A percentile compares a stretch with the other conserved stretches of the same genome.
Conservation (phyloP, 495 filamentous ascomycete species). For the Aspergillus taichungensis region DNA sequence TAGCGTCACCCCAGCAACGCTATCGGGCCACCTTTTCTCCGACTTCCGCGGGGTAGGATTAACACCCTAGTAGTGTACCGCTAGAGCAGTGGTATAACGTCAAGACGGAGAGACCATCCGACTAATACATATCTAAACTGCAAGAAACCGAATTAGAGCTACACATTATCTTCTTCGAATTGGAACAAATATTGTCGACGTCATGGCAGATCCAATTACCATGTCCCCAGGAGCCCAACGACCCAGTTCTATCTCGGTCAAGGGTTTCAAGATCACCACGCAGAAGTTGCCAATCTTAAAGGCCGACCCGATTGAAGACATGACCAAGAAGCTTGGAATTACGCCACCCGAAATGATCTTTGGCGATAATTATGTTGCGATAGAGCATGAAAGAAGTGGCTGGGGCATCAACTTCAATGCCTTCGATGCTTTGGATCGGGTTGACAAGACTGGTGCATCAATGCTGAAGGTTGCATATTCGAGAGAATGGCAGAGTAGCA, state of each 20-base stretch:
- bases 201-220: slow-evolving; percentile 9
- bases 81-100: background rate
- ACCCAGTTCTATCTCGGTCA: slow-evolving; percentile 37
- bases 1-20: slow-evolving; percentile 32
- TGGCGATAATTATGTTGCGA: slow-evolving; percentile 75
- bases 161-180: background rate
- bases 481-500: slow-evolving; percentile 75
- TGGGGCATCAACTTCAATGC: slow-evolving; percentile 79
- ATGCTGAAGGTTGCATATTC: slow-evolving; percentile 95
- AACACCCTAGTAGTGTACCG: slow-evolving; percentile 1
- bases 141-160: background rate
- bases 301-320: slow-evolving; percentile 77
- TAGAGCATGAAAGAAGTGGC: slow-evolving; percentile 57
- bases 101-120: background rate
- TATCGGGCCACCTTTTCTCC: slow-evolving; percentile 32
- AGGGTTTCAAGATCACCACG: slow-evolving; percentile 61
- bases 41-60: slow-evolving; percentile 30
- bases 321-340: slow-evolving; percentile 70
- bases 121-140: background rate
- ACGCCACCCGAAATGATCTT: slow-evolving; percentile 98
- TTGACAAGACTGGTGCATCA: slow-evolving; percentile 82
- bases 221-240: slow-evolving; percentile 19
- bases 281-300: slow-evolving; percentile 90
- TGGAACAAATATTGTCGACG: background rate
- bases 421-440: slow-evolving; percentile 74